These are phyloP conservation scores for Oenanthe javanica DNA, from an alignment of 140 eudicot species.

Conservation along the genomic window DNA sequence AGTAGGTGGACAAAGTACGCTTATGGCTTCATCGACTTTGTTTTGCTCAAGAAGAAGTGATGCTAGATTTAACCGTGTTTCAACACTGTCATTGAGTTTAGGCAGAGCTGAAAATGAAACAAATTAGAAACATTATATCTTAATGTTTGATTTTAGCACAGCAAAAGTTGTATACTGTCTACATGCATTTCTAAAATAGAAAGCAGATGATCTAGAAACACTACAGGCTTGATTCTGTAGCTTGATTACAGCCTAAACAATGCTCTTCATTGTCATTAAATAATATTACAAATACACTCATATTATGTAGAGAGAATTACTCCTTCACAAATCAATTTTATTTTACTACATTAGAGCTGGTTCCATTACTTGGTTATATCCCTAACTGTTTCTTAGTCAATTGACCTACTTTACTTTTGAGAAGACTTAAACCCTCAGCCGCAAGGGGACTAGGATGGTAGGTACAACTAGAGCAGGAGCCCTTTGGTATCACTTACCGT, in stretches of 20 bases:
- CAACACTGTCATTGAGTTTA: constrained; percentile 47
- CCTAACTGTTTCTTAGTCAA: not conserved
- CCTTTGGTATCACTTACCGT: not conserved
- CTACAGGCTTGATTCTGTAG: too few species aligned
- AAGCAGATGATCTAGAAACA: too few species aligned
- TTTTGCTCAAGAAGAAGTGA: constrained; percentile 59
- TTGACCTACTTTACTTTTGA: not conserved
- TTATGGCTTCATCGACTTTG: constrained; percentile 69
- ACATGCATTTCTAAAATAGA: not conserved
- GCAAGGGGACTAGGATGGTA: not conserved
- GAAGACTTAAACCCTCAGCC: not conserved
- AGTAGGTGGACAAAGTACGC: constrained; percentile 62
- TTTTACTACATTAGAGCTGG: not conserved
- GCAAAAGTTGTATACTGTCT: not conserved
- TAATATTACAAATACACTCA: too few species aligned
- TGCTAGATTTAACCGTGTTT: constrained; percentile 63
- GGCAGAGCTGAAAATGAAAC: constrained; percentile 40
- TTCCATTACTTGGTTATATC: not conserved
- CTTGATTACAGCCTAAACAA: not conserved
- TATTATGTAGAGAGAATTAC: too few species aligned
- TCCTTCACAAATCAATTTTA: not conserved
- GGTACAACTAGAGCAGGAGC: not conserved
- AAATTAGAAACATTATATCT: not conserved
- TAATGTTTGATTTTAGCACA: not conserved
- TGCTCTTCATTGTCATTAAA: not conserved